These are phyloP conservation scores for Grosmannia penicillata DNA, from an alignment of 2,329 filamentous ascomycete species.

Conservation along the genomic window DNA sequence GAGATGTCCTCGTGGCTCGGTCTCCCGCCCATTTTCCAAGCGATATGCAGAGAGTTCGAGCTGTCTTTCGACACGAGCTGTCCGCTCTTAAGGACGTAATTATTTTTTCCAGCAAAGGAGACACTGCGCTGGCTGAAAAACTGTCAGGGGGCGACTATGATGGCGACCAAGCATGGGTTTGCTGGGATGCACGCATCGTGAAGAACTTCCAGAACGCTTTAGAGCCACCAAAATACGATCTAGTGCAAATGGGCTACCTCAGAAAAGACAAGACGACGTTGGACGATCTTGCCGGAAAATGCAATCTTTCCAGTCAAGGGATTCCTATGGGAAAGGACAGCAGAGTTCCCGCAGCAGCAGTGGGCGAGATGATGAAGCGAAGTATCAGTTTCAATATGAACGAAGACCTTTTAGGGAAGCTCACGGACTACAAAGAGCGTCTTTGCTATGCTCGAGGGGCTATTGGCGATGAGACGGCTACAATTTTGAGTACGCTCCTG, in stretches of 20 bases:
- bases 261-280: conserved; percentile 31
- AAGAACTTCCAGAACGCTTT: conserved; percentile 49
- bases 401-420: conserved; percentile 43
- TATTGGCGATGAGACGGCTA: conserved; percentile 28
- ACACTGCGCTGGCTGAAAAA: conserved; percentile 49
- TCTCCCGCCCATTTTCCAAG: conserved; percentile 55
- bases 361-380: conserved; percentile 32
- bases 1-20: conserved; percentile 52
- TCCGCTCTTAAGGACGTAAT: conserved; percentile 62
- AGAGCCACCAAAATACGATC: conserved; percentile 26
- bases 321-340: no score
- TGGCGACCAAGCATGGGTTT: conserved; percentile 64
- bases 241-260: conserved; percentile 34
- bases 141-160: conserved; percentile 73
- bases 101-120: conserved; percentile 55
- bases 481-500: conserved; percentile 35
- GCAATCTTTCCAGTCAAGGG: no score
- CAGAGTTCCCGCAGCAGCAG: conserved; percentile 3
- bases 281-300: conserved; percentile 27
- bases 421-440: conserved; percentile 49
- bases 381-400: conserved; percentile 45
- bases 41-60: conserved; percentile 56
- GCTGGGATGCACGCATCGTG: conserved; percentile 55
- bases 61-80: conserved; percentile 42
- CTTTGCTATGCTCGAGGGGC: conserved; percentile 43